Percentiles rank a stretch among this genome's conserved stretches.
Evolutionary conservation across 768 basidiomycete species (phyloP).

Genomic region (Rhodocollybia butyracea): DNA sequence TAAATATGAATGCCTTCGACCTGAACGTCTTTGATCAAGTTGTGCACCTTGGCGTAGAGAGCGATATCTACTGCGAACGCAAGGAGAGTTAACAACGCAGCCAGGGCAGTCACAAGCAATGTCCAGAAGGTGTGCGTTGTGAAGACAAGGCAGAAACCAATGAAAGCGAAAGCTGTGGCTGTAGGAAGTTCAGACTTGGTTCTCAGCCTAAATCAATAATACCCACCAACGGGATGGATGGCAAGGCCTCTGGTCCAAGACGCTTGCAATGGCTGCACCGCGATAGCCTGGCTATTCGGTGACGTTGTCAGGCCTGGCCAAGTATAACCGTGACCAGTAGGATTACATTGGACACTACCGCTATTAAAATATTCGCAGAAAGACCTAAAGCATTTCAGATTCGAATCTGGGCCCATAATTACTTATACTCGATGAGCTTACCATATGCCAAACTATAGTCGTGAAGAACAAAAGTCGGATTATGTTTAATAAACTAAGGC

Average conservation of each 20-base stretch:
- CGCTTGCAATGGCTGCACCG: constrained; percentile 1
- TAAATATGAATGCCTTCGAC: background rate
- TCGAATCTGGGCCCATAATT: no score
- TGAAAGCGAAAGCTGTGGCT: constrained; percentile 12
- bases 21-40: constrained; percentile 11
- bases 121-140: constrained; percentile 7
- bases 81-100: constrained; percentile 14
- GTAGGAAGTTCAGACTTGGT: background rate
- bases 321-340: constrained; percentile 12
- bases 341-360: background rate
- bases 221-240: constrained; percentile 17
- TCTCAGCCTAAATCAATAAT: background rate
- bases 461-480: no score
- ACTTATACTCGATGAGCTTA: no score
- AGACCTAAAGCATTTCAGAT: background rate
- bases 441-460: no score
- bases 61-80: constrained; percentile 18
- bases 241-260: constrained; percentile 19
- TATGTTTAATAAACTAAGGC: no score
- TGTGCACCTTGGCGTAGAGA: constrained; percentile 12
- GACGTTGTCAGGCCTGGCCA: background rate
- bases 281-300: background rate
- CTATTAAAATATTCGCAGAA: background rate
- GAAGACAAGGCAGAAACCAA: constrained; percentile 15
- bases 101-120: constrained; percentile 10